Conservation (phyloP, 805 yeast species). For the Suhomyces faveliae region DNA sequence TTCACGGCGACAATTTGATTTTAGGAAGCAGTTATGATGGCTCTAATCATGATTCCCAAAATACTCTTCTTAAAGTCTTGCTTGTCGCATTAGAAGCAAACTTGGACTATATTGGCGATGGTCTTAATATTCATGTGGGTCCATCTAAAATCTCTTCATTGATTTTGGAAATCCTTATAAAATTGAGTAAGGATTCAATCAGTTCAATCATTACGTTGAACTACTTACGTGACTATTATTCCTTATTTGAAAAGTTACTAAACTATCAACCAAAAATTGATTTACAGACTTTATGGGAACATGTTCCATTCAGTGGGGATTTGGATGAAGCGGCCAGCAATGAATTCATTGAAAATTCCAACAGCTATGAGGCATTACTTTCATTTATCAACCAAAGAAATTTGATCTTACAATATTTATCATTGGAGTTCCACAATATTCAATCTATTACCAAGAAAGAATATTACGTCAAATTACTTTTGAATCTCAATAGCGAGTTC, state of each 20-base stretch:
- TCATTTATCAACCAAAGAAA: slow-evolving; percentile 63
- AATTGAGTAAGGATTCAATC: slow-evolving; percentile 55
- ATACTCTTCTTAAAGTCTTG: slow-evolving; percentile 57
- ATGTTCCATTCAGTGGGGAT: slow-evolving; percentile 44
- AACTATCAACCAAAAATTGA: slow-evolving; percentile 55
- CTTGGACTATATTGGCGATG: slow-evolving; percentile 10
- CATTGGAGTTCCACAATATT: slow-evolving; percentile 69
- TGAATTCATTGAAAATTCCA: slow-evolving; percentile 30
- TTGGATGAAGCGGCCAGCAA: slow-evolving; percentile 29
- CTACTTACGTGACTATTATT: slow-evolving; percentile 48
- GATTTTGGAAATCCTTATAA: slow-evolving; percentile 60
- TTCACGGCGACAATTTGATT: slow-evolving; percentile 45
- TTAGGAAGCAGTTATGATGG: slow-evolving; percentile 36
- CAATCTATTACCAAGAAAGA: slow-evolving; percentile 51
- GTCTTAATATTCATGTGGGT: slow-evolving; percentile 42
- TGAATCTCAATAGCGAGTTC: slow-evolving; percentile 46
- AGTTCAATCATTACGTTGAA: slow-evolving; percentile 53
- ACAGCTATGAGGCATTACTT: slow-evolving; percentile 52
- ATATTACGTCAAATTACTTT: slow-evolving; percentile 52
- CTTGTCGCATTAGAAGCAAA: slow-evolving; percentile 42
- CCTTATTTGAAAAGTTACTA: slow-evolving; percentile 53
- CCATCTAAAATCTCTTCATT: slow-evolving; percentile 59
- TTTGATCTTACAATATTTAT: slow-evolving; percentile 59
- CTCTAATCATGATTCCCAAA: slow-evolving; percentile 36
- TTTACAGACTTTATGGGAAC: slow-evolving; percentile 52